These are phyloP conservation scores for Caulochytrium protostelioides DNA, from an alignment of 371 early-diverging fungal species.

Conservation along the genomic window DNA sequence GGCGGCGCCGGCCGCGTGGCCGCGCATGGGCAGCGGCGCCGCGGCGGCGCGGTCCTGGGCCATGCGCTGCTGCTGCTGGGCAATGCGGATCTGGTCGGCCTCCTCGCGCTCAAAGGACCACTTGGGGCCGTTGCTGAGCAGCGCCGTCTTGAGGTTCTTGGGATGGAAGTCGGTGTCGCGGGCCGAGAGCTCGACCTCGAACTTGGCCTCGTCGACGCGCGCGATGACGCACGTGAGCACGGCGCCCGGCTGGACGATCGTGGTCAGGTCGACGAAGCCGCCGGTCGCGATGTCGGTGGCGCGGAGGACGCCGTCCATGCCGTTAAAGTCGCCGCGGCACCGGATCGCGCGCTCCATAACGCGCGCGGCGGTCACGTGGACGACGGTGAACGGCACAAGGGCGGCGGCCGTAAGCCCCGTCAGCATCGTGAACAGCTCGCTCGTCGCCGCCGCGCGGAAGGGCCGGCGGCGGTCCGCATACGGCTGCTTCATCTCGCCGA, in stretches of 20 bases:
- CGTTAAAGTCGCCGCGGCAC: conserved; percentile 49
- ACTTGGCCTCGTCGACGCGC: no score
- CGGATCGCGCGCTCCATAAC: conserved; percentile 36
- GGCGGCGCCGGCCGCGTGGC: not conserved
- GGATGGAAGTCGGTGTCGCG: no score
- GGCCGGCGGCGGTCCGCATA: conserved; percentile 49
- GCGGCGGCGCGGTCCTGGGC: conserved; percentile 18
- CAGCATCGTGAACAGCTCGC: conserved; percentile 63
- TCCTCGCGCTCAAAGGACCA: conserved; percentile 41
- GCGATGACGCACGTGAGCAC: no score
- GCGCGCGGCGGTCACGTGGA: conserved; percentile 22
- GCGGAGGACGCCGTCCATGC: conserved; percentile 64
- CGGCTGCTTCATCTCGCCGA: conserved; percentile 63
- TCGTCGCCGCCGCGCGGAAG: conserved; percentile 36
- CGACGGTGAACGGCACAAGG: no score
- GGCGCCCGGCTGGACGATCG: no score
- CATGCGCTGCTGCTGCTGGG: conserved; percentile 33
- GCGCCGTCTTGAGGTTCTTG: no score
- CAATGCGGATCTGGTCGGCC: conserved; percentile 32
- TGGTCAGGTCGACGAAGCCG: no score
- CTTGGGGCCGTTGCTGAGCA: no score
- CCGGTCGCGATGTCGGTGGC: no score
- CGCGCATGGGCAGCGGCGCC: conserved; percentile 5
- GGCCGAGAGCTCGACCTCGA: no score
- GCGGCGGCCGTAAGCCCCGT: conserved; percentile 64